Conservation (phyloP, 2,329 filamentous ascomycete species). For the Fusarium praegraminearum region DNA sequence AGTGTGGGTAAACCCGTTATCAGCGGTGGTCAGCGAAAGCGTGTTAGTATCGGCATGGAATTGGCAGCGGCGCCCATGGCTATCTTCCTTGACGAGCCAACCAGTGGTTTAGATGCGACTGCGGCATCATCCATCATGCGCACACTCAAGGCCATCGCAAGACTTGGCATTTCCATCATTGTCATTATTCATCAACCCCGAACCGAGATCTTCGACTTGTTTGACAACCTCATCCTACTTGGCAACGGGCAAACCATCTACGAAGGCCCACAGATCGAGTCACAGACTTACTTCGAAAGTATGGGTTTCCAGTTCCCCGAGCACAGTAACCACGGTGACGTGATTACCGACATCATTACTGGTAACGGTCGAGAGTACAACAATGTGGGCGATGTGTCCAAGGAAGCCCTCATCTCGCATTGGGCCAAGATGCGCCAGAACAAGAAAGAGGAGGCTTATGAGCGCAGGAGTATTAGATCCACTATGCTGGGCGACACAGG, state of each 20-base stretch:
- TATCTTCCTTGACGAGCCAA: constrained; percentile 66
- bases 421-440: constrained; percentile 56
- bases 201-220: constrained; percentile 67
- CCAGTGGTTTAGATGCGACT: constrained; percentile 66
- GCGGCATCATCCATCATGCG: constrained; percentile 68
- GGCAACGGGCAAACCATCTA: constrained; percentile 68
- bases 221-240: constrained; percentile 68
- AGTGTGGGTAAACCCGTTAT: constrained; percentile 64
- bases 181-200: constrained; percentile 71
- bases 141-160: constrained; percentile 65
- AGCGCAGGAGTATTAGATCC: constrained; percentile 39
- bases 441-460: constrained; percentile 19
- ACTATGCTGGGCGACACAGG: constrained; percentile 48
- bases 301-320: constrained; percentile 64
- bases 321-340: constrained; percentile 66
- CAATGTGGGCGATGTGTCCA: constrained; percentile 58
- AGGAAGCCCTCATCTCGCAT: constrained; percentile 62
- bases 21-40: constrained; percentile 68
- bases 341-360: constrained; percentile 71
- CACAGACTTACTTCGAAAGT: constrained; percentile 63
- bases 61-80: constrained; percentile 68
- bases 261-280: constrained; percentile 59
- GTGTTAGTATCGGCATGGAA: constrained; percentile 70
- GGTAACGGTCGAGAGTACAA: constrained; percentile 67
- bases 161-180: constrained; percentile 67